Percentiles rank a stretch among this genome's conserved stretches.
phyloP scores from a whole-genome alignment of 129 eudicot species.

The Tanacetum coccineum region DNA sequence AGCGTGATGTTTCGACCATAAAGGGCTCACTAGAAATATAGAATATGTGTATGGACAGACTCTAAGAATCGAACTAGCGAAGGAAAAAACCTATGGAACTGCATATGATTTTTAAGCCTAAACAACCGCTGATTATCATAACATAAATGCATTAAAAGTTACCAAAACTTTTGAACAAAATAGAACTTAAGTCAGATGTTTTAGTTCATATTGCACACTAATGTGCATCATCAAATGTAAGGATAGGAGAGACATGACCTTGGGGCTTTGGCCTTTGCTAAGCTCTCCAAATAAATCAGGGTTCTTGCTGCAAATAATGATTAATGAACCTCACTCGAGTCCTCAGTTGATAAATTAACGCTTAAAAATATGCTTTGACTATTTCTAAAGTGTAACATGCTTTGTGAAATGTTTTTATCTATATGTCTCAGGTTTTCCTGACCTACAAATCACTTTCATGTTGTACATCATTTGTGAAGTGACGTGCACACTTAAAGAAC shows the following conservation, averaged over 20 bases:
- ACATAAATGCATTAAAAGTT: not conserved
- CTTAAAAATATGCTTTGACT: too few species aligned
- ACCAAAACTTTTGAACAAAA: too few species aligned
- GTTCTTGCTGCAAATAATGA: conserved; percentile 47
- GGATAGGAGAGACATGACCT: conserved; percentile 37
- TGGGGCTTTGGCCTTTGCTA: conserved; percentile 64
- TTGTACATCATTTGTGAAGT: too few species aligned
- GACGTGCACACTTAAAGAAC: too few species aligned
- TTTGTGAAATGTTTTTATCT: too few species aligned
- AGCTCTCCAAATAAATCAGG: conserved; percentile 56
- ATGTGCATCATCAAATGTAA: not conserved
- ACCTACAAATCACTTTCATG: too few species aligned
- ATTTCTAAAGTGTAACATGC: too few species aligned
- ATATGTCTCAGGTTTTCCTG: too few species aligned
- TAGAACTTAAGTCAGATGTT: not conserved
- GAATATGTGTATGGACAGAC: conserved; percentile 80
- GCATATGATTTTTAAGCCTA: too few species aligned
- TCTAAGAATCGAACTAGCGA: conserved; percentile 84
- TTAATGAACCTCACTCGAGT: too few species aligned
- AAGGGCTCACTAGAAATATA: conserved; percentile 82
- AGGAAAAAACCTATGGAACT: conserved; percentile 76
- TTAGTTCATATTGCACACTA: not conserved
- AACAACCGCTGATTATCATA: not conserved
- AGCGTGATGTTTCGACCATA: conserved; percentile 79
- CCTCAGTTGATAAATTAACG: not conserved